Evolutionary conservation across 1,284 basidiomycete species (phyloP).

Genomic region (Tylopilus sp.): DNA sequence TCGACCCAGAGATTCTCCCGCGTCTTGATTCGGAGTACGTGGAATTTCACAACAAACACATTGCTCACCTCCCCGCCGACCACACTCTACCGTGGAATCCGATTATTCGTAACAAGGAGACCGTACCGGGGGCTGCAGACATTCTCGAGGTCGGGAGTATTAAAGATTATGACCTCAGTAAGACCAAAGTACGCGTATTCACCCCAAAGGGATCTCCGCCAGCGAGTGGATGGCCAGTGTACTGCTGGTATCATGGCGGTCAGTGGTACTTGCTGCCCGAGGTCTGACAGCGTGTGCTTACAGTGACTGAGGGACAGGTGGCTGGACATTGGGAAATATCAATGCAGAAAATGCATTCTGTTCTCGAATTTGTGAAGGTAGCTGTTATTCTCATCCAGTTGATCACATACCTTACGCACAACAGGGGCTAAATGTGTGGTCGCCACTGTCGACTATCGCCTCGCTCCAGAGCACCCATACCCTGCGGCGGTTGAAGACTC

Average conservation of each 20-base stretch:
- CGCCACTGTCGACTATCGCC: constrained; percentile 54
- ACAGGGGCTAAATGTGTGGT: constrained; percentile 41
- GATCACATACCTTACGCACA: not conserved
- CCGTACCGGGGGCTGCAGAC: constrained; percentile 42
- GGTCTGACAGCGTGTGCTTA: not conserved
- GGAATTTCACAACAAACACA: constrained; percentile 43
- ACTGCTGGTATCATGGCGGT: constrained; percentile 50
- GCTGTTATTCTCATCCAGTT: not conserved
- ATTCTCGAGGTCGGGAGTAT: constrained; percentile 41
- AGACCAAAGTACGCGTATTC: constrained; percentile 42
- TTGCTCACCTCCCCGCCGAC: constrained; percentile 34
- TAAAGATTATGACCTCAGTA: constrained; percentile 39
- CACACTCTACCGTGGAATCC: constrained; percentile 47
- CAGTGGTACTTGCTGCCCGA: constrained; percentile 4
- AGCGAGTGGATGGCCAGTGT: constrained; percentile 44
- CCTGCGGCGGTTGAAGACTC: constrained; percentile 59
- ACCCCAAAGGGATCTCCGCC: constrained; percentile 41
- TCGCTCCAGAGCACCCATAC: constrained; percentile 57
- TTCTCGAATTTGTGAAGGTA: constrained; percentile 31
- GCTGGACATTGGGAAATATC: constrained; percentile 50
- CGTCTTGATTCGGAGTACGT: constrained; percentile 49
- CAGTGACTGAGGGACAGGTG: constrained; percentile 31
- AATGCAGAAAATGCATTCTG: constrained; percentile 34
- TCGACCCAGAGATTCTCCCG: constrained; percentile 42
- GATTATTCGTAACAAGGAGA: constrained; percentile 38